Percentiles rank a stretch among this genome's conserved stretches.
phyloP scores from a whole-genome alignment of 495 filamentous ascomycete genomes.

The Penicillium malachiteum region DNA sequence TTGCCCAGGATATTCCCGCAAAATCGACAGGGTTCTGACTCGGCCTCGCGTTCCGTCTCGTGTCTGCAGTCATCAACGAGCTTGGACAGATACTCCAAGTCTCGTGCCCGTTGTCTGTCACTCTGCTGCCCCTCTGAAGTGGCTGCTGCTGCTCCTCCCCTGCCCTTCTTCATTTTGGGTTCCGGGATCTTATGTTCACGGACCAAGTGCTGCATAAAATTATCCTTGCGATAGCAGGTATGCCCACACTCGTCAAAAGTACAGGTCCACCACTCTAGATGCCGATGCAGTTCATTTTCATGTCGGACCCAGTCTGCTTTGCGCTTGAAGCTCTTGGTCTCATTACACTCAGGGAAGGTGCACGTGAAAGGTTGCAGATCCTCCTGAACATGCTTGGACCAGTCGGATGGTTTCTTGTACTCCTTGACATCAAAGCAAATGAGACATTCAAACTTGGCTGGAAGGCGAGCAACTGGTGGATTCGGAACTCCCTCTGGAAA shows the following conservation, averaged over 20 bases:
- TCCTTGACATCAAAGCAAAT: constrained; percentile 88
- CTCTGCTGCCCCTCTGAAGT: constrained; percentile 33
- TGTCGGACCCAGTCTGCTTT: constrained; percentile 98
- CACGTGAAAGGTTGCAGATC: constrained; percentile 95
- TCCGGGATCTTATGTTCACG: constrained; percentile 89
- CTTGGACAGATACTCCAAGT: constrained; percentile 63
- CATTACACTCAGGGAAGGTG: constrained; percentile 79
- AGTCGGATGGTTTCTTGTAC: constrained; percentile 93
- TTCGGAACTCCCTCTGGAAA: constrained; percentile 82
- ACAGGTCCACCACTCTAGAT: constrained; percentile 92
- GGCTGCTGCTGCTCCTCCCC: constrained; percentile 12
- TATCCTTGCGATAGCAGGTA: constrained; percentile 86
- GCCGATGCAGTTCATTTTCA: constrained; percentile 90
- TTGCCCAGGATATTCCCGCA: constrained; percentile 78
- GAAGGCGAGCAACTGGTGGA: constrained; percentile 75
- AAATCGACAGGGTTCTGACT: constrained; percentile 87
- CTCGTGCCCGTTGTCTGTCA: constrained; percentile 45
- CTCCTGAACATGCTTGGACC: constrained; percentile 97
- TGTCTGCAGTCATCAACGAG: constrained; percentile 79
- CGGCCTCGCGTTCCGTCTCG: constrained; percentile 62
- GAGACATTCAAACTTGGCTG: constrained; percentile 89
- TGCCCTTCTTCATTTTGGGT: constrained; percentile 57
- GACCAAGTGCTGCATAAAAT: constrained; percentile 92
- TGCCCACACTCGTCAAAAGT: constrained; percentile 78
- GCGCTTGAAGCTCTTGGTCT: constrained; percentile 93